Conservation (phyloP, 495 filamentous ascomycete genomes). For the Amniculicola lignicola region DNA sequence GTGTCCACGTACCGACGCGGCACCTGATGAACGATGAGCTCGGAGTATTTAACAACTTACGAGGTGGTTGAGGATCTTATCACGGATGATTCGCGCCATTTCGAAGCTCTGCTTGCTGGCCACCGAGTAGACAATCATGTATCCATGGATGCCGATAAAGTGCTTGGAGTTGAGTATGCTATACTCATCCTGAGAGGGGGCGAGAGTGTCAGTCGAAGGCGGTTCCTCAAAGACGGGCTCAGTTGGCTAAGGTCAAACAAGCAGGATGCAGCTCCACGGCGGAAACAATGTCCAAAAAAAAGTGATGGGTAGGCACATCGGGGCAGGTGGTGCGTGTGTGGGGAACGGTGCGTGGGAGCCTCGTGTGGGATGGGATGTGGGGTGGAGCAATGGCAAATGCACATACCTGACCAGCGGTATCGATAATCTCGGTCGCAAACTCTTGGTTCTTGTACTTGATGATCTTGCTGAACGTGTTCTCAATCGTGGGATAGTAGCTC, state of each 20-base stretch:
- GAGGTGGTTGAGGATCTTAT: conserved; percentile 95
- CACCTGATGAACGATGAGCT: no score
- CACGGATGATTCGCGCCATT: conserved; percentile 90
- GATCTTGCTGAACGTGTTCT: conserved; percentile 95
- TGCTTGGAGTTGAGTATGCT: conserved; percentile 97
- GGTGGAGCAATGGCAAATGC: conserved; percentile 21
- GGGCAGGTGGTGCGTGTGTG: not conserved
- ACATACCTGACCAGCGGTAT: conserved; percentile 91
- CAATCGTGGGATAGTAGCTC: conserved; percentile 98
- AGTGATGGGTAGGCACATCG: not conserved
- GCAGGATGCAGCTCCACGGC: no score
- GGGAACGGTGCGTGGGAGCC: not conserved
- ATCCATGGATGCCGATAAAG: conserved; percentile 98
- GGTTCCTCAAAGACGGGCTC: conserved; percentile 3
- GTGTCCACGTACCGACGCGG: no score
- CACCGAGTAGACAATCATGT: conserved; percentile 97
- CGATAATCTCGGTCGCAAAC: conserved; percentile 94
- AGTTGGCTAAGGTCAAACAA: not conserved
- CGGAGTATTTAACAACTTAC: conserved; percentile 58
- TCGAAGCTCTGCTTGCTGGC: conserved; percentile 91
- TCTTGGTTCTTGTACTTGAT: conserved; percentile 91
- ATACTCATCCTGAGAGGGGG: conserved; percentile 77
- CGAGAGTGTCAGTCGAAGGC: conserved; percentile 28
- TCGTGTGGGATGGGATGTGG: not conserved
- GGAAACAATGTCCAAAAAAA: no score